phyloP scores from a whole-genome alignment of 140 eudicot species.

The Oenanthe javanica region DNA sequence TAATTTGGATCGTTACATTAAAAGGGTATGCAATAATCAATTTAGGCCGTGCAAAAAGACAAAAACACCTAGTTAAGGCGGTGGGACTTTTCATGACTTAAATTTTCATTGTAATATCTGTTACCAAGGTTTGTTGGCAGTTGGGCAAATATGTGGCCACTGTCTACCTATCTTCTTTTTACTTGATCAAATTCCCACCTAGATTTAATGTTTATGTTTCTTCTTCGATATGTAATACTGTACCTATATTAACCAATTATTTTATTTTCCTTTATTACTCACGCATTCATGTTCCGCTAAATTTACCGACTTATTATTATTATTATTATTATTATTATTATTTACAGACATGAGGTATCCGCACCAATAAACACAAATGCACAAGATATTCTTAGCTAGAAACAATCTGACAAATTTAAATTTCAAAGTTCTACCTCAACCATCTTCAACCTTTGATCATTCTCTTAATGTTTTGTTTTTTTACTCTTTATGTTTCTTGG shows the following conservation, averaged over 20 bases:
- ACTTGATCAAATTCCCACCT: not conserved
- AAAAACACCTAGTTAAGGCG: not conserved
- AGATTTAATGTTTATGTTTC: not conserved
- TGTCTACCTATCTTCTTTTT: not conserved
- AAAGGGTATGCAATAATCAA: too few relatives aligned
- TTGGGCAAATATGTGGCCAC: not conserved
- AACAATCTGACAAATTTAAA: not conserved
- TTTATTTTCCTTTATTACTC: too few relatives aligned
- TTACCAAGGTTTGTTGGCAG: constrained; percentile 6
- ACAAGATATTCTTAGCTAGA: not conserved
- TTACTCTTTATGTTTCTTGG: not conserved
- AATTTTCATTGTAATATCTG: not conserved
- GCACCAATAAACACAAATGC: not conserved
- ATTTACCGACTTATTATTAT: too few relatives aligned
- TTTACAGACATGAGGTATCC: not conserved
- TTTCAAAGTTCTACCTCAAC: not conserved
- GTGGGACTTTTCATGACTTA: not conserved
- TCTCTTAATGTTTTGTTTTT: not conserved
- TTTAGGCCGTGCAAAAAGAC: too few relatives aligned
- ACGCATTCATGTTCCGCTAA: not conserved
- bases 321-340: too few relatives aligned
- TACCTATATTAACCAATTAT: too few relatives aligned
- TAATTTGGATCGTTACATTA: too few relatives aligned
- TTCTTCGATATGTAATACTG: not conserved
- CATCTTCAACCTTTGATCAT: not conserved